phyloP scores from a whole-genome alignment of 2,329 filamentous ascomycete genomes.

The Aspergillus arachidicola region DNA sequence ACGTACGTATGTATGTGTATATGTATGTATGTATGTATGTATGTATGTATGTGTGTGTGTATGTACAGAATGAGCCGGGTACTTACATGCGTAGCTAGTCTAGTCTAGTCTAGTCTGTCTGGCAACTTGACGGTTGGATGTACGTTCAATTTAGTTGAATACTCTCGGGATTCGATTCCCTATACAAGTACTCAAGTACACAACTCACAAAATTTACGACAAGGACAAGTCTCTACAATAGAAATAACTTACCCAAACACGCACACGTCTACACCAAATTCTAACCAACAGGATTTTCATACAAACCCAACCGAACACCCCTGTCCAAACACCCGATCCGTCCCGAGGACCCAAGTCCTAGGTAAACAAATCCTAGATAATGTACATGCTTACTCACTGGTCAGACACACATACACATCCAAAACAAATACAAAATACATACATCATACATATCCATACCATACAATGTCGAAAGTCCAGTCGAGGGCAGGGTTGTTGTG shows the following conservation, averaged over 20 bases:
- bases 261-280: neutral
- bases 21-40: too few species aligned
- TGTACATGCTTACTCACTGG: neutral
- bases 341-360: neutral
- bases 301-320: neutral
- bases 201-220: neutral
- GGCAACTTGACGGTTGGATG: too few species aligned
- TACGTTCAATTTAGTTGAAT: too few species aligned
- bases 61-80: neutral
- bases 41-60: too few species aligned
- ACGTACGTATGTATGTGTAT: too few species aligned
- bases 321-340: neutral
- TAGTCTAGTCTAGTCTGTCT: neutral
- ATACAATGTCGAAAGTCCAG: too few species aligned
- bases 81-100: neutral
- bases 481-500: neutral
- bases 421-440: neutral
- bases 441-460: too few species aligned
- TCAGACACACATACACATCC: neutral
- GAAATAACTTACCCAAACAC: neutral
- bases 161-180: too few species aligned
- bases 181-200: too few species aligned
- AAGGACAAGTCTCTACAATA: neutral
- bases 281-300: neutral
- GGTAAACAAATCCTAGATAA: neutral